Evolutionary conservation across 495 filamentous ascomycete species (phyloP).

Genomic region (Podospora sp.): DNA sequence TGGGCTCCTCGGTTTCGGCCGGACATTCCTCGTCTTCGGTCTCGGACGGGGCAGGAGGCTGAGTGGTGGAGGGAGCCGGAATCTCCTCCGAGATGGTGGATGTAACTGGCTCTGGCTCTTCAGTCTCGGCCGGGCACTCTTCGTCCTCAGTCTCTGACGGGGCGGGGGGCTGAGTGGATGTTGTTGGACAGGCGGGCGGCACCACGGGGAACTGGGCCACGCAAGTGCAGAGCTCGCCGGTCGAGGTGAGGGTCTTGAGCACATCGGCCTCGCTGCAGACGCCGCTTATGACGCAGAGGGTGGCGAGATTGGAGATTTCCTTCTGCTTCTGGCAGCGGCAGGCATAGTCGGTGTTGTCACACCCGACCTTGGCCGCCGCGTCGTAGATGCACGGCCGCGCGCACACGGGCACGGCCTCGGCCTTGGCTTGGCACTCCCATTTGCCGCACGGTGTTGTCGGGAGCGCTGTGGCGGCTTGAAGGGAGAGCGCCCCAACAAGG

Average conservation of each 20-base stretch:
- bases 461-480: background rate
- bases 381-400: constrained; percentile 1
- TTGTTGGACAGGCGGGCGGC: background rate
- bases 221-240: background rate
- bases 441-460: background rate
- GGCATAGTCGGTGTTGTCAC: background rate
- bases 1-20: background rate
- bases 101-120: background rate
- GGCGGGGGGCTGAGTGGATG: background rate
- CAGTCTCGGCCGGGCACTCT: background rate
- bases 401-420: background rate
- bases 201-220: background rate
- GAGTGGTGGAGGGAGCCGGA: background rate
- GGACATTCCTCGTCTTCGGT: background rate
- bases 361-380: background rate
- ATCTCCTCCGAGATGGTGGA: background rate
- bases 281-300: background rate
- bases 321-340: background rate
- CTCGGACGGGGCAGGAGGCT: background rate
- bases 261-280: constrained; percentile 12
- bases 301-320: background rate
- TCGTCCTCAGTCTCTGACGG: background rate
- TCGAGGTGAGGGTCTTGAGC: background rate
- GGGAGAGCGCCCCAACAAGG: background rate
- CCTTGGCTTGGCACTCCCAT: background rate